Conservation (phyloP, 495 filamentous ascomycete species). For the Alectoria sarmentosa region DNA sequence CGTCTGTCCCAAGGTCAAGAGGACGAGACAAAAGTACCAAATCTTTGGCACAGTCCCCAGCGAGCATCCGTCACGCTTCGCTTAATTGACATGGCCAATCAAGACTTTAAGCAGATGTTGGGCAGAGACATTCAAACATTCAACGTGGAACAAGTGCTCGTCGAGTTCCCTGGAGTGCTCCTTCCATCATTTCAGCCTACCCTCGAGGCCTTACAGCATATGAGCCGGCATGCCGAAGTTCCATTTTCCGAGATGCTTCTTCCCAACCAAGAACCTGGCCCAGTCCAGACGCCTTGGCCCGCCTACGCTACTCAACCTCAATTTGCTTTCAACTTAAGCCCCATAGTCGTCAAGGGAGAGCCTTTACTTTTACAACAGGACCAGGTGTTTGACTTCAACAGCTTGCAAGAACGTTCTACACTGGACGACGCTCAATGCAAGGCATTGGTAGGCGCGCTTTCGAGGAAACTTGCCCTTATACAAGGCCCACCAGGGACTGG, state of each 20-base stretch:
- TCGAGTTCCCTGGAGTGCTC: slow-evolving; percentile 67
- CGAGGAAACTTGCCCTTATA: slow-evolving; percentile 52
- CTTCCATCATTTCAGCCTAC: slow-evolving; percentile 61
- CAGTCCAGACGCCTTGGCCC: slow-evolving; percentile 44
- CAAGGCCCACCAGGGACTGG: slow-evolving; percentile 82
- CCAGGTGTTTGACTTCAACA: slow-evolving; percentile 33
- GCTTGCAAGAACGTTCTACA: slow-evolving; percentile 39
- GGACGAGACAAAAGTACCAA: slow-evolving; percentile 19
- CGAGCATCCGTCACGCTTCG: slow-evolving; percentile 27
- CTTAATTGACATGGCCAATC: slow-evolving; percentile 28
- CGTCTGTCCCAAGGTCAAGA: too few species aligned
- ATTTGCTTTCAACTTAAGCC: too few species aligned
- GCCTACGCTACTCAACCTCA: too few species aligned
- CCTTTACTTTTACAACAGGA: slow-evolving; percentile 35
- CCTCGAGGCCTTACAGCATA: slow-evolving; percentile 55
- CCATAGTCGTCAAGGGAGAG: too few species aligned
- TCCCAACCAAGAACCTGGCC: slow-evolving; percentile 38
- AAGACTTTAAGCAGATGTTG: too few species aligned
- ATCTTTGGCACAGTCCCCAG: slow-evolving; percentile 19
- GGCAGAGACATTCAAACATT: too few species aligned
- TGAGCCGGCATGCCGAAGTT: slow-evolving; percentile 43
- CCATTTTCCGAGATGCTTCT: slow-evolving; percentile 55
- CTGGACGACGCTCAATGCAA: slow-evolving; percentile 52
- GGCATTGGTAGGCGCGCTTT: slow-evolving; percentile 52
- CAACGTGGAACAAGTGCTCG: too few species aligned